Evolutionary conservation across 441 rosid genomes (phyloP).

Genomic region (Metrosideros polymorpha): DNA sequence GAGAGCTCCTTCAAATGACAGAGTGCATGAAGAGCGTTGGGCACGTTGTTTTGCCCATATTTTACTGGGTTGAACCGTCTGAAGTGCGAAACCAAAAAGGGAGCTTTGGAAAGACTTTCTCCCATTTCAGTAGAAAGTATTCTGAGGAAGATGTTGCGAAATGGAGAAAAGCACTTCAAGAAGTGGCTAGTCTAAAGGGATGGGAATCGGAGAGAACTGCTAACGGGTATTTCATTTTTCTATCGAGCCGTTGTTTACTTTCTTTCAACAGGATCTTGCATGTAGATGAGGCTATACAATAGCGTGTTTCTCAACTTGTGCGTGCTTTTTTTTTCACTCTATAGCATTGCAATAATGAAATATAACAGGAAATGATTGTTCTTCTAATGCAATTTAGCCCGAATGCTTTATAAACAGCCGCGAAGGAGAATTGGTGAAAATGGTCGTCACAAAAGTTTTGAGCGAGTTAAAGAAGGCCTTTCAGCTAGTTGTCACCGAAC

Average conservation of each 20-base stretch:
- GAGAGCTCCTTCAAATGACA: not conserved
- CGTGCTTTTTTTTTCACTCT: not conserved
- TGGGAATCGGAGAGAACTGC: not conserved
- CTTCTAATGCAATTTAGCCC: not conserved
- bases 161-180: not conserved
- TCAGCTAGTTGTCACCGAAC: not conserved
- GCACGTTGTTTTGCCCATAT: rapidly evolving
- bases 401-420: not conserved
- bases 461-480: not conserved
- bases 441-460: not conserved
- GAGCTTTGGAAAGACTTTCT: not conserved
- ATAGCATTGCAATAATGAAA: no score
- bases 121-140: not conserved
- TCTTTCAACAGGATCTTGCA: not conserved
- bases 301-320: no score
- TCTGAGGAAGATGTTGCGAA: rapidly evolving
- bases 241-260: not conserved
- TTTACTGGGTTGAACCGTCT: not conserved
- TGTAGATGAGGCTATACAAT: no score
- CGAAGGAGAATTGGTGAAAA: not conserved
- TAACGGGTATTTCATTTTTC: not conserved
- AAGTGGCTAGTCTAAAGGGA: not conserved
- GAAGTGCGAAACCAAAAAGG: rapidly evolving
- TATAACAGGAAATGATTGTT: not conserved
- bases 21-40: not conserved